Percentiles rank a stretch among this genome's conserved stretches.
phyloP scores from a whole-genome alignment of 2,329 filamentous ascomycete genomes.

The Penicillium corylophilum region DNA sequence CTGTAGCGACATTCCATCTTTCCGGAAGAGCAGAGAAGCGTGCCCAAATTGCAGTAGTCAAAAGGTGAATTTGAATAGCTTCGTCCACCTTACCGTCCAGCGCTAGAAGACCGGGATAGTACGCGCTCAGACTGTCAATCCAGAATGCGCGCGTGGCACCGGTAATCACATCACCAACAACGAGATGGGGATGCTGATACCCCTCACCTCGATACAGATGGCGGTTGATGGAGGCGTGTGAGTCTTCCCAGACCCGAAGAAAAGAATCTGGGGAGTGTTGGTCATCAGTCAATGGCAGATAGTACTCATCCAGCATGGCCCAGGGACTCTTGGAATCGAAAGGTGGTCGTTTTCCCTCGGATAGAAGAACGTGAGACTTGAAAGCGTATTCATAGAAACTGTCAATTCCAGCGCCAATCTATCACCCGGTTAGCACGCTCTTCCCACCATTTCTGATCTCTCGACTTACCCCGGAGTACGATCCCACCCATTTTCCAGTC shows the following conservation, averaged over 20 bases:
- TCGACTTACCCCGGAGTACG: slow-evolving; percentile 67
- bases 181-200: slow-evolving; percentile 85
- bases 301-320: slow-evolving; percentile 61
- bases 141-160: slow-evolving; percentile 87
- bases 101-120: slow-evolving; percentile 85
- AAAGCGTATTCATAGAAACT: slow-evolving; percentile 98
- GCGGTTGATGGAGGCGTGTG: slow-evolving; percentile 81
- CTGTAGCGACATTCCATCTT: slow-evolving; percentile 83
- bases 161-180: slow-evolving; percentile 83
- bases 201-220: slow-evolving; percentile 78
- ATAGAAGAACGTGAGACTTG: slow-evolving; percentile 88
- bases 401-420: slow-evolving; percentile 91
- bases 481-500: slow-evolving; percentile 81
- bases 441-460: background rate
- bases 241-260: slow-evolving; percentile 76
- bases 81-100: slow-evolving; percentile 88
- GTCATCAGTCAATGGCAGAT: slow-evolving; percentile 61
- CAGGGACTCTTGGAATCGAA: slow-evolving; percentile 42
- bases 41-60: slow-evolving; percentile 93
- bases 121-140: slow-evolving; percentile 95
- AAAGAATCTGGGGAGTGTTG: slow-evolving; percentile 76
- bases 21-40: slow-evolving; percentile 92
- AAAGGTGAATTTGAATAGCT: slow-evolving; percentile 82
- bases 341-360: slow-evolving; percentile 58
- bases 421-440: slow-evolving; percentile 9